Evolutionary conservation across 176 grass and related monocot genomes (phyloP).

Genomic region (Musa troglodytarum): DNA sequence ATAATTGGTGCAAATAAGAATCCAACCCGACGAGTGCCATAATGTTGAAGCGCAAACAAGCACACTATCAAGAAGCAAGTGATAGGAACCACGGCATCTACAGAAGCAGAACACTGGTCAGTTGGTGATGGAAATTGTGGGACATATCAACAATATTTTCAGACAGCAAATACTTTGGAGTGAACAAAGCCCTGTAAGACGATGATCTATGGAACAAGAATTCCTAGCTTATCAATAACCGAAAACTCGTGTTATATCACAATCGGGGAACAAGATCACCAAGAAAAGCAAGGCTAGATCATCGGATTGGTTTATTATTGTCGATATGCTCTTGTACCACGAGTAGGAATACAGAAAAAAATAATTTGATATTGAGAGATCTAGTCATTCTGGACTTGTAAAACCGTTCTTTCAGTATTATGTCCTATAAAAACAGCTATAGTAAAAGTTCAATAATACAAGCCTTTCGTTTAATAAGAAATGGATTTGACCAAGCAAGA

Average conservation of each 20-base stretch:
- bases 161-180: not conserved
- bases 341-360: not conserved
- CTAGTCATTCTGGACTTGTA: not conserved
- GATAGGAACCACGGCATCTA: constrained; percentile 90
- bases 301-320: too few species aligned
- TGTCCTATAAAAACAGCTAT: not conserved
- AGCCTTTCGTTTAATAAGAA: not conserved
- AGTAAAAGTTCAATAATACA: not conserved
- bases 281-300: not conserved
- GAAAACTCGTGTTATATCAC: too few species aligned
- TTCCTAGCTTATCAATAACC: too few species aligned
- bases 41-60: constrained; percentile 91
- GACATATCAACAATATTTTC: not conserved
- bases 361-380: not conserved
- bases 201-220: too few species aligned
- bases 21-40: constrained; percentile 76
- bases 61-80: constrained; percentile 83
- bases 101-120: constrained; percentile 7
- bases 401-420: not conserved
- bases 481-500: not conserved
- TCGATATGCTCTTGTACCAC: too few species aligned
- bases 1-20: constrained; percentile 88
- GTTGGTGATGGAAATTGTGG: not conserved
- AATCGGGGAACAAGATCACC: too few species aligned
- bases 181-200: not conserved